These are phyloP conservation scores for Lipomyces yamadae DNA, from an alignment of 805 yeast genomes.

Conservation along the genomic window DNA sequence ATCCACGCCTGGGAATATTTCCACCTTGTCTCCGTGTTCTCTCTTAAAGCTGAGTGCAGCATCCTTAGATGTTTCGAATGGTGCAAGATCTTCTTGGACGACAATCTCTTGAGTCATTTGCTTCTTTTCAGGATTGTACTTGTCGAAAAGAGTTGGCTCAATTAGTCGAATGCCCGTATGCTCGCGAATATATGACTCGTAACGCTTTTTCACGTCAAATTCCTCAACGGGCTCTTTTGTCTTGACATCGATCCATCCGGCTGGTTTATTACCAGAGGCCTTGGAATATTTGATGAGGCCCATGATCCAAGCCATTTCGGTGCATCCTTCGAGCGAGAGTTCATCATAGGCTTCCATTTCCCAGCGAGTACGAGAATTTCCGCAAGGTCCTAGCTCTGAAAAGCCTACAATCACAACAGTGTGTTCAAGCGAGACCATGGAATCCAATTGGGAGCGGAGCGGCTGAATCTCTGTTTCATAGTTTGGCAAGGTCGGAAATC, in stretches of 20 bases:
- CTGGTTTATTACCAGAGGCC: slow-evolving; percentile 73
- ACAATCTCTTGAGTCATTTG: slow-evolving; percentile 92
- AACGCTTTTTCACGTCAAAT: slow-evolving; percentile 85
- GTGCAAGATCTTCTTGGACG: slow-evolving; percentile 92
- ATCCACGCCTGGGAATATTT: slow-evolving; percentile 82
- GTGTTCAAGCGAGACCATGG: slow-evolving; percentile 85
- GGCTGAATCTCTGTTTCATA: slow-evolving; percentile 60
- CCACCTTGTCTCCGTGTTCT: slow-evolving; percentile 92
- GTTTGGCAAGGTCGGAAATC: slow-evolving; percentile 83
- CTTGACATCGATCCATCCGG: slow-evolving; percentile 97
- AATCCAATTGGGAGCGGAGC: slow-evolving; percentile 62
- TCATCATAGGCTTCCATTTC: slow-evolving; percentile 96
- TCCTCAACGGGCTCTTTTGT: slow-evolving; percentile 91
- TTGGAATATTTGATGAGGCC: slow-evolving; percentile 93
- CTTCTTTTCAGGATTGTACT: slow-evolving; percentile 92
- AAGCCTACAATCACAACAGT: slow-evolving; percentile 96
- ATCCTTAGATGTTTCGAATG: slow-evolving; percentile 91
- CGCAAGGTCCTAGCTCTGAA: slow-evolving; percentile 99
- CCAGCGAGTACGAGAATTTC: slow-evolving; percentile 98
- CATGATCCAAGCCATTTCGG: slow-evolving; percentile 99
- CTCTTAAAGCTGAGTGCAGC: slow-evolving; percentile 91
- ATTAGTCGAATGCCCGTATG: slow-evolving; percentile 96
- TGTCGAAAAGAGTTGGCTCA: slow-evolving; percentile 91
- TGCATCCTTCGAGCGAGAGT: slow-evolving; percentile 93
- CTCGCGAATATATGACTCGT: slow-evolving; percentile 82